phyloP scores from a whole-genome alignment of 169 alveolate species.

The Plasmodium vinckei region DNA sequence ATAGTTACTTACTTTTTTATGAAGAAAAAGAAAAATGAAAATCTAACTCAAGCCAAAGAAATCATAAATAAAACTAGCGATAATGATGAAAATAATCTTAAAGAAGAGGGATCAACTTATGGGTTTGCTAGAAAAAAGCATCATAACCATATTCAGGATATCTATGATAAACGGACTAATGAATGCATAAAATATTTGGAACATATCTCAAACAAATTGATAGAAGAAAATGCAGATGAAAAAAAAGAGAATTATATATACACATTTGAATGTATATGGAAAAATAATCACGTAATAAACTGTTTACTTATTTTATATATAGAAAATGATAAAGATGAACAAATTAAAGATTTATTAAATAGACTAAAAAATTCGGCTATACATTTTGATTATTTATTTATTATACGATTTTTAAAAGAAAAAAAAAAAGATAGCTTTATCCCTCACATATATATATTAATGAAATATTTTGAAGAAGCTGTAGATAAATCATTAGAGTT shows the following conservation, averaged over 20 bases:
- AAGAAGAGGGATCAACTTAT: no score
- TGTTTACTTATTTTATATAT: conserved; percentile 69
- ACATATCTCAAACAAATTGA: conserved; percentile 42
- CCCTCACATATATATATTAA: conserved; percentile 69
- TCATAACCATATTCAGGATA: neutral
- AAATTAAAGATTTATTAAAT: conserved; percentile 41
- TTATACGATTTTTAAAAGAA: conserved; percentile 72
- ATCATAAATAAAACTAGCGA: neutral
- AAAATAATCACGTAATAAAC: conserved; percentile 61
- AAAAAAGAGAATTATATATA: conserved; percentile 69
- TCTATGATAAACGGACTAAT: conserved; percentile 22
- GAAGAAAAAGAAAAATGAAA: neutral
- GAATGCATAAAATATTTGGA: conserved; percentile 69
- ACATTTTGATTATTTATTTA: conserved; percentile 74
- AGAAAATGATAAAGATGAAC: conserved; percentile 63
- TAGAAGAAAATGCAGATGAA: conserved; percentile 48
- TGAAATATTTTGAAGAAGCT: conserved; percentile 77
- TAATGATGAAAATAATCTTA: neutral
- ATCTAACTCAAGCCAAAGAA: neutral
- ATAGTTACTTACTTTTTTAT: conserved; percentile 50
- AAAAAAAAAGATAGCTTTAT: conserved; percentile 71
- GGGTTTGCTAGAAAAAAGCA: neutral
- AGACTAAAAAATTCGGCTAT: conserved; percentile 51
- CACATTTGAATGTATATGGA: conserved; percentile 76
- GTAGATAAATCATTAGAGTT: conserved; percentile 72